Percentiles rank a stretch among this genome's conserved stretches.
Conservation (phyloP, 148 eudicot genomes). For the Oxyria digyna region DNA sequence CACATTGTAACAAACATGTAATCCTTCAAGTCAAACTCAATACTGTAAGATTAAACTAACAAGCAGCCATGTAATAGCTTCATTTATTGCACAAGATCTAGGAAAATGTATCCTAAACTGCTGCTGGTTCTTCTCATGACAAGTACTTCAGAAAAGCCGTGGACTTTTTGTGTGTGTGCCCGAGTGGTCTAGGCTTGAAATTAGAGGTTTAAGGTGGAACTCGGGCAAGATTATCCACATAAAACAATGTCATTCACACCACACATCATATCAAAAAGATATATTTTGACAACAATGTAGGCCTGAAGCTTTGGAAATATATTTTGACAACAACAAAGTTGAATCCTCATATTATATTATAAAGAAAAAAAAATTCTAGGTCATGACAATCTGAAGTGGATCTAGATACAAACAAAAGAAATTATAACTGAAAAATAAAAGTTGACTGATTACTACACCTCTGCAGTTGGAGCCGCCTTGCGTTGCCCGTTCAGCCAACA, state of each 20-base stretch:
- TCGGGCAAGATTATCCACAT: background rate
- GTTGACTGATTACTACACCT: slow-evolving; percentile 36
- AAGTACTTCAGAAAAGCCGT: background rate
- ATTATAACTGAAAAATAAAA: background rate
- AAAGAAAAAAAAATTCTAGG: background rate
- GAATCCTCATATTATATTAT: background rate
- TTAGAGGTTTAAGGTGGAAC: background rate
- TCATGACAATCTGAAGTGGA: slow-evolving; percentile 2
- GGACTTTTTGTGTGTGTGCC: background rate
- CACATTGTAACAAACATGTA: no score
- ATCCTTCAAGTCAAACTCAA: background rate
- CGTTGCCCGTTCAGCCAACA: slow-evolving; percentile 99
- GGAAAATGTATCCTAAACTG: background rate
- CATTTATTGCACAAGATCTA: background rate
- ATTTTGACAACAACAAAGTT: background rate
- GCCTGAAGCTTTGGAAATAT: background rate
- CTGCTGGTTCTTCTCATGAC: background rate
- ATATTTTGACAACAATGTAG: background rate
- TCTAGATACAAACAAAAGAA: background rate
- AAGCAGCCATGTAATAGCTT: background rate
- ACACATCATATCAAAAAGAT: background rate
- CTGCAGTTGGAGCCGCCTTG: slow-evolving; percentile 71
- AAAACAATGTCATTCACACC: background rate
- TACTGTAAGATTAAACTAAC: background rate
- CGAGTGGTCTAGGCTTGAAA: background rate